A percentile compares a stretch with the other conserved stretches of the same genome.
phyloP scores from a whole-genome alignment of 2,329 filamentous ascomycete genomes.

The Tolypocladium tundrense region DNA sequence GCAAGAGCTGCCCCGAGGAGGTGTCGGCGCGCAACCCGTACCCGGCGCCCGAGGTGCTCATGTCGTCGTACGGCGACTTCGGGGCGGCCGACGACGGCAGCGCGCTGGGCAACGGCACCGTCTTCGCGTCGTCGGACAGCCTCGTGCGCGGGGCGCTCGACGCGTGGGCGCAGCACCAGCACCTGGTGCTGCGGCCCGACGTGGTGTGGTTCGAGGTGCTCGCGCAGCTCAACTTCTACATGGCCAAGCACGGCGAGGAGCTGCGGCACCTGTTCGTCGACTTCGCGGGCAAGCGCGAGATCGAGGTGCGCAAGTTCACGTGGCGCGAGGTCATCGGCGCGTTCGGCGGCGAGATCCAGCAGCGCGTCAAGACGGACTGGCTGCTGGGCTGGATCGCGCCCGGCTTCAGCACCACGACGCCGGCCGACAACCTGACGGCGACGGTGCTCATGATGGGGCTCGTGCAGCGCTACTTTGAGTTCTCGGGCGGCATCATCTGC shows the following conservation, averaged over 20 bases:
- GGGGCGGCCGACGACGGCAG: constrained; percentile 4
- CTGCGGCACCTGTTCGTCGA: constrained; percentile 34
- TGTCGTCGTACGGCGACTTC: constrained; percentile 17
- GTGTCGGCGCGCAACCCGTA: constrained; percentile 9
- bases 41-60: constrained; percentile 12
- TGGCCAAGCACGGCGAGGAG: constrained; percentile 35
- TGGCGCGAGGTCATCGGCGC: constrained; percentile 16
- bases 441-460: constrained; percentile 34
- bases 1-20: constrained; percentile 23
- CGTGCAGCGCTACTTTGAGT: constrained; percentile 29
- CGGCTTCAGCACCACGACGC: constrained; percentile 30
- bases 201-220: constrained; percentile 47
- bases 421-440: constrained; percentile 27
- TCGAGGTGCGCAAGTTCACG: constrained; percentile 16
- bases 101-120: constrained; percentile 6
- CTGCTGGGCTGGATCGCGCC: constrained; percentile 31
- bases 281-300: constrained; percentile 30
- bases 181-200: constrained; percentile 39
- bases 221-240: constrained; percentile 39
- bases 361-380: constrained; percentile 28
- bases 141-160: constrained; percentile 34
- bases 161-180: constrained; percentile 39
- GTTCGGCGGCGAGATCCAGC: constrained; percentile 30
- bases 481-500: constrained; percentile 25
- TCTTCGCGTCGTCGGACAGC: constrained; percentile 24